Percentiles rank a stretch among this genome's conserved stretches.
These are phyloP conservation scores for Schizophyllum commune DNA, from an alignment of 1,284 basidiomycete genomes.

Conservation along the genomic window DNA sequence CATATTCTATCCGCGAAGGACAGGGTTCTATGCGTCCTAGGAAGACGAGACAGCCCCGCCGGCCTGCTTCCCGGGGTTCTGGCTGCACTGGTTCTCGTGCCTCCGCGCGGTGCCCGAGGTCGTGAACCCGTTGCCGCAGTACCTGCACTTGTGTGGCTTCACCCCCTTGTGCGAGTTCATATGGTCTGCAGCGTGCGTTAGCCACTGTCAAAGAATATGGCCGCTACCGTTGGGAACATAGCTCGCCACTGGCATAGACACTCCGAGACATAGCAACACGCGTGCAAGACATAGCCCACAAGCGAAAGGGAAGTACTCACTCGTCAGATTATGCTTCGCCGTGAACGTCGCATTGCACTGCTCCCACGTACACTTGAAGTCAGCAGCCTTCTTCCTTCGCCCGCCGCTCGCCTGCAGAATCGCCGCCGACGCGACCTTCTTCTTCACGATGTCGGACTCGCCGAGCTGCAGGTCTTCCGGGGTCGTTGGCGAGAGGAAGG, in stretches of 20 bases:
- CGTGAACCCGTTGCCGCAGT: neutral
- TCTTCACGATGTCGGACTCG: neutral
- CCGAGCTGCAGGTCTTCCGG: neutral
- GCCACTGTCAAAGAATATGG: neutral
- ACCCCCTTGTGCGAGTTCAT: neutral
- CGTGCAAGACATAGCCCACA: too few species aligned
- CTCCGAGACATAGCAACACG: too few species aligned
- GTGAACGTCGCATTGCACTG: neutral
- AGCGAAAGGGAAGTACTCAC: neutral
- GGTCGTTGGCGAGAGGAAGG: too few species aligned
- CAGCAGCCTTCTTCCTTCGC: neutral
- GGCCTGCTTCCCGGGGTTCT: neutral
- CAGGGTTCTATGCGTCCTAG: neutral
- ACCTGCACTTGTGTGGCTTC: neutral
- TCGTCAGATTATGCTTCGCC: neutral
- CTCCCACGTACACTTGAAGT: neutral
- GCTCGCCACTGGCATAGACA: too few species aligned
- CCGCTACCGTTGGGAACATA: too few species aligned
- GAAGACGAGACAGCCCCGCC: neutral
- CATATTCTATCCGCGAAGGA: neutral
- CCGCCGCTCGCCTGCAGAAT: neutral
- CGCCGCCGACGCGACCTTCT: neutral
- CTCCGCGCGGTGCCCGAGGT: constrained; percentile 1
- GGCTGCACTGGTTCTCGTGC: constrained; percentile 1
- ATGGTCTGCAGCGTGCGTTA: neutral